Conservation (phyloP, 1,284 basidiomycete genomes). For the Gomphus bonarii region DNA sequence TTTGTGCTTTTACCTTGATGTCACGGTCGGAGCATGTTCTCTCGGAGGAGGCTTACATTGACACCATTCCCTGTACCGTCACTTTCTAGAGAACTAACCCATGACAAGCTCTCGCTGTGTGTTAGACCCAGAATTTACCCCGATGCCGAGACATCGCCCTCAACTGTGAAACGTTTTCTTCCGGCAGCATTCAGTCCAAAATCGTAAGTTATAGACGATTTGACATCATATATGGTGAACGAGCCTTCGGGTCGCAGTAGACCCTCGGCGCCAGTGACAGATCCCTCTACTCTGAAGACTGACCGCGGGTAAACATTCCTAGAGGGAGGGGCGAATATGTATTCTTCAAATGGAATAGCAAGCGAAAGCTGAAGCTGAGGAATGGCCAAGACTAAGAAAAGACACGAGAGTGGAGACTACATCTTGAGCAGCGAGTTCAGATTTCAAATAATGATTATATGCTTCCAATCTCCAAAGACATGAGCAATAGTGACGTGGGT, state of each 20-base stretch:
- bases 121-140: neutral
- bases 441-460: too few species aligned
- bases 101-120: conserved; percentile 2
- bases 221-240: neutral
- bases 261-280: neutral
- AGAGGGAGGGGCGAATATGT: conserved; percentile 7
- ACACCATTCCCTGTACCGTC: conserved; percentile 1
- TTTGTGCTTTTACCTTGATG: conserved; percentile 8
- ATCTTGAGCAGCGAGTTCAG: neutral
- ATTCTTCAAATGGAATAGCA: neutral
- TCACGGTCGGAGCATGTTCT: neutral
- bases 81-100: neutral
- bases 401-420: neutral
- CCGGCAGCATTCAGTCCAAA: conserved; percentile 5
- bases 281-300: neutral
- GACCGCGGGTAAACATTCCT: neutral
- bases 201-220: conserved; percentile 4
- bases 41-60: conserved; percentile 1
- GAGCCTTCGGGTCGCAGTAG: neutral
- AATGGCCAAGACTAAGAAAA: neutral
- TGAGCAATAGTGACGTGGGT: too few species aligned
- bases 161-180: neutral
- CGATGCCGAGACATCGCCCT: neutral
- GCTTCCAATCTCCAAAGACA: too few species aligned
- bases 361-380: neutral